Evolutionary conservation across 441 rosid species (phyloP), one percentile per base, ranked within the genome.

Genomic region (Metrosideros polymorpha): DNA sequence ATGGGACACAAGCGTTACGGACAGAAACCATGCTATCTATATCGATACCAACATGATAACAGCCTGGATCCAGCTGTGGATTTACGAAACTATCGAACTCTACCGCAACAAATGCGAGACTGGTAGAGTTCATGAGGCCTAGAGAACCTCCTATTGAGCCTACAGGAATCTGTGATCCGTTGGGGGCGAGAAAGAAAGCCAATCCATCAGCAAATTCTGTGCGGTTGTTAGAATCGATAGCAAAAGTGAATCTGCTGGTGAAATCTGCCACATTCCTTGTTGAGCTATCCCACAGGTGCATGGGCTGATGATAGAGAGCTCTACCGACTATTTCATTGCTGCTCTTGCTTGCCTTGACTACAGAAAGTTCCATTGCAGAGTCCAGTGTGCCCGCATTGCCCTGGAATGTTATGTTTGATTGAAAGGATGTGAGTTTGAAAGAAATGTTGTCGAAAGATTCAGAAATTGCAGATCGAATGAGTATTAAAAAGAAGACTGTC

Each of bases 1-100:
- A 66, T 2, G 45, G 8, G 45, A 66, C 77, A 19, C 77, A 66
- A 66, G 7, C 35, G 0, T 8, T 0, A 4, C 12, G 0, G 2
- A 63, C 76, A 18, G 76, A 63, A 32, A 6, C 24, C 43, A 63
- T 2, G 6, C 76, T 63, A 25, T 63, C 32, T 32, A 63, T 43
- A 4, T 30, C 43, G 25, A 63, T 63, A 30, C 76, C 76, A 1
- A 63, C 43, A 30, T 63, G 76, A 0, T 17, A 0, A 18, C 76
- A 63, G 0, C 0, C 7, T 3, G 76, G 76, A 63, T 63, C 76
- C n/a, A n/a, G n/a, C n/a, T n/a, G n/a, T n/a, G n/a, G n/a, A n/a
- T n/a, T n/a, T n/a, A n/a, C n/a, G n/a, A 63, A 63, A 18, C 43
- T 8, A 18, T 63, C 76, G 18, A 63, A 63, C 76, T 63, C 76